Conservation (phyloP, 371 early-diverging fungal species). For the Syncephalis plumigaleata region DNA sequence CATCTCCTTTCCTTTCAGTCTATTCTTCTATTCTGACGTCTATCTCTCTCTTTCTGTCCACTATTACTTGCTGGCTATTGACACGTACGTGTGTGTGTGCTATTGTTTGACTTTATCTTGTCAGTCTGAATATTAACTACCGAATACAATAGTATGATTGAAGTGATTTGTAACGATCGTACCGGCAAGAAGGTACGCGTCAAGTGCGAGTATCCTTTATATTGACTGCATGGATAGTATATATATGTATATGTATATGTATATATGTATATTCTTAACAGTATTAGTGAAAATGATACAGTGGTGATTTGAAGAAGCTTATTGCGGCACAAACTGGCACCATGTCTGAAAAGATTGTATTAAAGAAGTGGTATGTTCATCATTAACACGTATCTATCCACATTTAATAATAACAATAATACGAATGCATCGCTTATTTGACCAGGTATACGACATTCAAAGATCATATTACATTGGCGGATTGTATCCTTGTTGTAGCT, state of each 20-base stretch:
- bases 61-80: not conserved
- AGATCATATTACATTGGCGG: conserved; percentile 85
- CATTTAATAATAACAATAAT: not conserved
- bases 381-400: not conserved
- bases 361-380: conserved; percentile 68
- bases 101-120: too few relatives aligned
- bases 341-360: conserved; percentile 69
- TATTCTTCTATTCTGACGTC: too few relatives aligned
- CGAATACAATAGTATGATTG: conserved; percentile 25
- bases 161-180: conserved; percentile 68
- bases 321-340: conserved; percentile 91
- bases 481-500: conserved; percentile 29
- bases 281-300: conserved; percentile 60
- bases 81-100: not conserved
- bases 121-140: too few relatives aligned
- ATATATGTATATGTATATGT: not conserved
- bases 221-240: not conserved
- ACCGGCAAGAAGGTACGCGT: conserved; percentile 88
- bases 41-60: too few relatives aligned
- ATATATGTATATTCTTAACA: not conserved
- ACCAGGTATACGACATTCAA: conserved; percentile 60
- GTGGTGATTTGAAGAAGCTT: conserved; percentile 82
- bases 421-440: not conserved
- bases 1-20: too few relatives aligned
- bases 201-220: conserved; percentile 57